A percentile compares a stretch with the other conserved stretches of the same genome.
Evolutionary conservation across 108 stramenopile genomes (phyloP).

Genomic region (Nannochloropsis oceanica): DNA sequence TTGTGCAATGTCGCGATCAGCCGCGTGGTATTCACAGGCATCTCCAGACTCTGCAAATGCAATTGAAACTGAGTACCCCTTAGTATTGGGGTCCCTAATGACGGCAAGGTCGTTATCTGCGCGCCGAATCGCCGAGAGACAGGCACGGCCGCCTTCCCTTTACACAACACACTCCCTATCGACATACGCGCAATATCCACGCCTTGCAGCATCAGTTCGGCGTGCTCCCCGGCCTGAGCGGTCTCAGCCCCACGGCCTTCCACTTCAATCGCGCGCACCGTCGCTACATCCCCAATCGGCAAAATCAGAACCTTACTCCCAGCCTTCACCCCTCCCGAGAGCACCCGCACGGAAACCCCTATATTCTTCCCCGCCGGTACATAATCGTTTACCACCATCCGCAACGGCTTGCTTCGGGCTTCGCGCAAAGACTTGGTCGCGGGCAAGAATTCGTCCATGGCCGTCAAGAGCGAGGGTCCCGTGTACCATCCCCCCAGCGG

Average conservation of each 20-base stretch:
- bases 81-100: conserved; percentile 36
- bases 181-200: conserved; percentile 58
- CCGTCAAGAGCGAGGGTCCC: conserved; percentile 51
- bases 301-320: conserved; percentile 54
- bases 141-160: conserved; percentile 41
- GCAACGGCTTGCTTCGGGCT: conserved; percentile 2
- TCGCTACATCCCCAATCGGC: conserved; percentile 61
- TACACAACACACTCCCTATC: conserved; percentile 56
- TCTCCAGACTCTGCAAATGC: conserved; percentile 36
- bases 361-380: conserved; percentile 12
- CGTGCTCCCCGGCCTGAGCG: conserved; percentile 71
- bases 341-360: conserved; percentile 6
- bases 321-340: conserved; percentile 50
- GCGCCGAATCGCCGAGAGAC: conserved; percentile 45
- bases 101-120: conserved; percentile 30
- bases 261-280: conserved; percentile 48
- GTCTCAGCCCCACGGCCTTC: conserved; percentile 31
- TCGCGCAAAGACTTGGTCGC: neutral
- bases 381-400: conserved; percentile 19
- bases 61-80: conserved; percentile 51
- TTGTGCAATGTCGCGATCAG: conserved; percentile 18
- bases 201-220: conserved; percentile 52
- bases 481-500: conserved; percentile 46
- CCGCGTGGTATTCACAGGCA: conserved; percentile 18
- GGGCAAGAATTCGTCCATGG: conserved; percentile 41